Evolutionary conservation across 805 yeast genomes (phyloP).

Genomic region (Saccharomyces paradoxus): DNA sequence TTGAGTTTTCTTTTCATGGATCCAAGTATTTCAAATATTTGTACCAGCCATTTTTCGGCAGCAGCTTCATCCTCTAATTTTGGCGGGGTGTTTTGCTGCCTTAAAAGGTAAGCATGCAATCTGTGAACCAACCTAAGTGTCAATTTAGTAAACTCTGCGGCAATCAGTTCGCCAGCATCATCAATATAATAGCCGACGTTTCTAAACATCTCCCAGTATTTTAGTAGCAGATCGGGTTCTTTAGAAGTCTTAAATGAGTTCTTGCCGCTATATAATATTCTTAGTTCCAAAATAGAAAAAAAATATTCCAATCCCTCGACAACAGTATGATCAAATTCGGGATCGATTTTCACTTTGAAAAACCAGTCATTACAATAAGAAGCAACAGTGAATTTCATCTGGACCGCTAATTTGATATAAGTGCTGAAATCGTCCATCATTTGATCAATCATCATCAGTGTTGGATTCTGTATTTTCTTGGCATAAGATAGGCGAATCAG

Average conservation of each 20-base stretch:
- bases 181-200: conserved; percentile 72
- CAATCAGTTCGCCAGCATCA: conserved; percentile 76
- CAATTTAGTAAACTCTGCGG: conserved; percentile 62
- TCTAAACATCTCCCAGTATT: conserved; percentile 70
- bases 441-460: conserved; percentile 94
- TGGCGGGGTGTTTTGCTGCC: conserved; percentile 62
- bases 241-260: conserved; percentile 73
- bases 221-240: conserved; percentile 84
- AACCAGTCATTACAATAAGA: conserved; percentile 63
- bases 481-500: conserved; percentile 70
- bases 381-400: conserved; percentile 57
- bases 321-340: conserved; percentile 56
- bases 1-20: conserved; percentile 72
- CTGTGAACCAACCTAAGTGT: conserved; percentile 62
- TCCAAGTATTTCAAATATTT: conserved; percentile 63
- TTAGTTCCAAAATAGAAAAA: conserved; percentile 64
- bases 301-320: conserved; percentile 70
- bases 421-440: conserved; percentile 77
- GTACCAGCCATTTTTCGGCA: conserved; percentile 59
- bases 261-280: conserved; percentile 68
- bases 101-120: conserved; percentile 58
- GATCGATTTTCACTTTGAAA: conserved; percentile 54
- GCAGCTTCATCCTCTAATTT: conserved; percentile 32
- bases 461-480: conserved; percentile 68
- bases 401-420: conserved; percentile 67